Percentiles rank a stretch among this genome's conserved stretches.
Evolutionary conservation across 306 rosid genomes (phyloP).

Genomic region (Quercus suber): DNA sequence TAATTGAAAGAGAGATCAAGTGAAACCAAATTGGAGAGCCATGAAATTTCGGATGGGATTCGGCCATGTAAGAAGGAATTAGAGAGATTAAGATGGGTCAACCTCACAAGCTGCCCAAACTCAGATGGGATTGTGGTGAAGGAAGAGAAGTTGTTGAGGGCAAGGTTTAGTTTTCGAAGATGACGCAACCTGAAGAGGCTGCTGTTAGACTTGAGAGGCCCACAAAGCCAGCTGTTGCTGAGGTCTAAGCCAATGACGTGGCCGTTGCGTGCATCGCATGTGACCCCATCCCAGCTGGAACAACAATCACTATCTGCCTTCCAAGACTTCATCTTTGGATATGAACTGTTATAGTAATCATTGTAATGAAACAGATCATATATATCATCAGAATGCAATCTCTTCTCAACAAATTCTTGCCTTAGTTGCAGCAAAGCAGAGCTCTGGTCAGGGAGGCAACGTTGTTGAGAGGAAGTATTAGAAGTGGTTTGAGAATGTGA

Average conservation of each 20-base stretch:
- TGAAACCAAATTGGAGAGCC: not conserved
- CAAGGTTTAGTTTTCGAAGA: conserved; percentile 23
- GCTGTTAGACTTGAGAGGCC: conserved; percentile 6
- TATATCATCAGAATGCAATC: too few species aligned
- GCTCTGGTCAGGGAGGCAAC: too few species aligned
- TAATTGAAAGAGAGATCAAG: too few species aligned
- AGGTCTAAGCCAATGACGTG: conserved; percentile 21
- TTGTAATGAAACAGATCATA: too few species aligned
- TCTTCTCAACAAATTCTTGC: too few species aligned
- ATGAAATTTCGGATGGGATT: fast-evolving
- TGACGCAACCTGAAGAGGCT: conserved; percentile 9
- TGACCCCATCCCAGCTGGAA: conserved; percentile 9
- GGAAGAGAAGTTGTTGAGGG: conserved; percentile 1
- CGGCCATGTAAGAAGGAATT: not conserved
- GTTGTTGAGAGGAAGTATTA: too few species aligned
- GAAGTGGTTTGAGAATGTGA: too few species aligned
- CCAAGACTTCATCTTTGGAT: conserved; percentile 23
- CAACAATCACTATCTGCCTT: conserved; percentile 6
- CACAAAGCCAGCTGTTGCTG: conserved; percentile 3
- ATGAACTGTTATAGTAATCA: not conserved
- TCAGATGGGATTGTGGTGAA: not conserved
- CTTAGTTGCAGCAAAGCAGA: too few species aligned
- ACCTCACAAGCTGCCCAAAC: conserved; percentile 6
- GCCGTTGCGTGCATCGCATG: not conserved
- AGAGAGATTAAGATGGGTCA: conserved; percentile 17